Evolutionary conservation across 2,329 filamentous ascomycete genomes (phyloP), one percentile per base, ranked within the genome.

Genomic region (Curvularia hawaiiensis): DNA sequence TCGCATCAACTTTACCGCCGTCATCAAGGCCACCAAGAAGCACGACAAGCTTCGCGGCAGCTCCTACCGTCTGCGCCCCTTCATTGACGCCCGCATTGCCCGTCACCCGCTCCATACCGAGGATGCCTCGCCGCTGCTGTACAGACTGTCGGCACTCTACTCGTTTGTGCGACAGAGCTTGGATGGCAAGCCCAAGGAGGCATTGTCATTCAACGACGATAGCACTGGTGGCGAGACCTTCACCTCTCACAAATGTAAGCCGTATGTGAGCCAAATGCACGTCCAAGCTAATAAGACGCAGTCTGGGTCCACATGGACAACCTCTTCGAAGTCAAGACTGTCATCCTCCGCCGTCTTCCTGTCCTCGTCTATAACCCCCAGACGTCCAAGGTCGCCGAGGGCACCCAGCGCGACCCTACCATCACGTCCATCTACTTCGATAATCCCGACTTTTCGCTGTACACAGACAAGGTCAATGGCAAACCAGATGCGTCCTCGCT

Each of bases 21-120:
- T 98, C 78, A 85, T 97, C 73, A 99, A 99, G 83, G 96, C 96
- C 47, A 92, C 92, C 55, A 99, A 99, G 87, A 99, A 99, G 80
- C 95, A 99, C 79, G 95, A 99, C 78, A 90, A 95, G 65, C 96
- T 94, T 80, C 86, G 94, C 65, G 93, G 93, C 54, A 84, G 88
- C 64, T 85, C 88, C 52, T 98, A 98, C 81, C 91, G 89, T 75
- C 90, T 98, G 66, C 88, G 92, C 24, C 93, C 95, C 28, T 88
- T 98, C 81, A 88, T 98, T 78, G 91, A 97, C 79, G 89, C 97
- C 69, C 90, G 91, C 69, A 80, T 99, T 69, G 87, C 91, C n/a
- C 87, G 92, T 64, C 84, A 93, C 60, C 92, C 94, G 12, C 96
- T 99, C 83, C 97, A 98, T 79, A 94, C 91, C 57, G 95, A 98